Evolutionary conservation across 2,329 filamentous ascomycete genomes (phyloP), one percentile per base, ranked within the genome.

Genomic region (Nothophoma quercina): DNA sequence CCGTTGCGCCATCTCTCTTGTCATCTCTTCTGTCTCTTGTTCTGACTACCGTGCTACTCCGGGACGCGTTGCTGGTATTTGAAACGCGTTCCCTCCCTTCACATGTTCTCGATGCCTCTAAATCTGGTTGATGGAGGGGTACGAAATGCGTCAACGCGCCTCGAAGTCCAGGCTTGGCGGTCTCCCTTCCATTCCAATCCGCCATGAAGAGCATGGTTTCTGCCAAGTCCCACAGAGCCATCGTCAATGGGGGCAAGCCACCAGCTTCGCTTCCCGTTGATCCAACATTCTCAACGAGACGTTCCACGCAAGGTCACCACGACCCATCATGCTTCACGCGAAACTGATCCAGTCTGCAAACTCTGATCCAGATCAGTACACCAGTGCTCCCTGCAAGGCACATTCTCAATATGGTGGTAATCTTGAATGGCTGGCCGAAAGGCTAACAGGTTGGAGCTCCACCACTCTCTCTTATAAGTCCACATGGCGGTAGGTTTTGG

Each of bases 331-430:
- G 58, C 61, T 56, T 62, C 63, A 65, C 60, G 62, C 64, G 63
- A 69, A 63, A 65, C 66, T 44, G 54, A 51, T 60, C 54, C 58
- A 57, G 49, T 49, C 36, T 32, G 29, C 51, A 58, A 56, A 59
- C 52, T 51, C 51, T 50, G 38, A 46, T 60, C 60, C 62, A 55
- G 56, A 68, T 65, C 63, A 56, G 63, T 66, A 63, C 53, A 56
- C 58, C 59, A 53, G 51, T 62, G 60, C 62, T 59, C 47, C 59
- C 70, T 73, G 71, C 69, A 72, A 72, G 68, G 70, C 64, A 69
- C 69, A 68, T 64, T 64, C 60, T 70, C 60, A 52, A 63, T 55
- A 58, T 65, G 59, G 54, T 45, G 45, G 56, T 58, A 63, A 64
- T 67, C 57, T 35, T 57, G 48, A 51, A 65, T 64, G 60, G 66